Percentiles rank a stretch among this genome's conserved stretches.
Conservation (phyloP, 495 filamentous ascomycete species). For the Geoglossum glabrum region DNA sequence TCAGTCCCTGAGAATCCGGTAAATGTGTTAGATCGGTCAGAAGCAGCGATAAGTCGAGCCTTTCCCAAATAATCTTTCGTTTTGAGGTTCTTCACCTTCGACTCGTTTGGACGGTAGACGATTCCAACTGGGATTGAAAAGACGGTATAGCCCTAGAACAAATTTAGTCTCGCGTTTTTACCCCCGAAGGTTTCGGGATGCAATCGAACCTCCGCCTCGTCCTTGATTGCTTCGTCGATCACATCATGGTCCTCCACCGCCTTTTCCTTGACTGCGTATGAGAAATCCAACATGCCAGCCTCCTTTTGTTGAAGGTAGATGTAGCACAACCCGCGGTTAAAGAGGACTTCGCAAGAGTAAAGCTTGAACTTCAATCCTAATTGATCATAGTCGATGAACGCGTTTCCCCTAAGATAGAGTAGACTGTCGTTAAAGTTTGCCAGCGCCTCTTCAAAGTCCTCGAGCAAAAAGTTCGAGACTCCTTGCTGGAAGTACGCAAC, state of each 20-base stretch:
- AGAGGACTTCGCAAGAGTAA: slow-evolving; percentile 92
- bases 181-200: neutral
- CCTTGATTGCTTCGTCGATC: slow-evolving; percentile 87
- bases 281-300: slow-evolving; percentile 74
- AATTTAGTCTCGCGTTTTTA: slow-evolving; percentile 2
- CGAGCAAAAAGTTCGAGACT: slow-evolving; percentile 92
- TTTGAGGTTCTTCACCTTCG: slow-evolving; percentile 96
- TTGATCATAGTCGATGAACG: slow-evolving; percentile 95
- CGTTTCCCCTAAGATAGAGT: slow-evolving; percentile 85
- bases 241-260: slow-evolving; percentile 88
- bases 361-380: slow-evolving; percentile 89
- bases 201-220: slow-evolving; percentile 65
- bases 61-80: slow-evolving; percentile 94
- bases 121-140: slow-evolving; percentile 97
- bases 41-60: slow-evolving; percentile 79
- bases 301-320: slow-evolving; percentile 88
- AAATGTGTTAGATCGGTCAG: slow-evolving; percentile 55
- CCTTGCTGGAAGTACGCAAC: slow-evolving; percentile 98
- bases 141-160: slow-evolving; percentile 73
- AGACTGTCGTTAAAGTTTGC: slow-evolving; percentile 99
- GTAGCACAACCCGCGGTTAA: slow-evolving; percentile 95
- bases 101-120: slow-evolving; percentile 85
- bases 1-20: slow-evolving; percentile 45
- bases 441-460: slow-evolving; percentile 92
- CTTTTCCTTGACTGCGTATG: slow-evolving; percentile 89